phyloP scores from a whole-genome alignment of 2,329 filamentous ascomycete genomes.

The Pezicula neosporulosa region DNA sequence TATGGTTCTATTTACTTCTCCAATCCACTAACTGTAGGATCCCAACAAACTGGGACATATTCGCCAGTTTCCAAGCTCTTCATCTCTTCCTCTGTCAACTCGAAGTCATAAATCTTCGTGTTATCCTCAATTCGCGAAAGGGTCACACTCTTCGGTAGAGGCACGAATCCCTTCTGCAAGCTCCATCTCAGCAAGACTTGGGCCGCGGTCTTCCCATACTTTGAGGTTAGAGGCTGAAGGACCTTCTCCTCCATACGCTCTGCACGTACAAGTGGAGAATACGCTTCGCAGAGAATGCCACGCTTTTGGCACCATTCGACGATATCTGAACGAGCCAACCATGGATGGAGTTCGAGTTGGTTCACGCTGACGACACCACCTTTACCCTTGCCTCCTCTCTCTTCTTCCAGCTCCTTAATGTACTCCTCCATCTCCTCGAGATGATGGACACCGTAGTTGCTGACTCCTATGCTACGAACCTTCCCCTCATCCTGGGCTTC shows the following conservation, averaged over 20 bases:
- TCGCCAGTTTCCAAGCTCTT: conserved; percentile 44
- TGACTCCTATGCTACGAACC: conserved; percentile 59
- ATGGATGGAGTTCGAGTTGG: conserved; percentile 89
- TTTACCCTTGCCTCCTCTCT: conserved; percentile 58
- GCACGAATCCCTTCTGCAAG: conserved; percentile 73
- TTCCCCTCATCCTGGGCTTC: conserved; percentile 60
- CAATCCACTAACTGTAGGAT: conserved; percentile 46
- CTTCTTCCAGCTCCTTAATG: conserved; percentile 57
- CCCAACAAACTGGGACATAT: conserved; percentile 54
- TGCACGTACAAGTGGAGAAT: conserved; percentile 60
- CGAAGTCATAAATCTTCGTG: conserved; percentile 50
- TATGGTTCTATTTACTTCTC: conserved; percentile 29
- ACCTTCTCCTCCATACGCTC: conserved; percentile 67
- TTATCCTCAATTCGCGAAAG: conserved; percentile 66
- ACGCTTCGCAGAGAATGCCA: conserved; percentile 60
- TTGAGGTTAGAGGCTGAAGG: conserved; percentile 62
- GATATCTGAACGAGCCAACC: conserved; percentile 78
- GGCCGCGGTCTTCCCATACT: conserved; percentile 69
- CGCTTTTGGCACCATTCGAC: conserved; percentile 69
- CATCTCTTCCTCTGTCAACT: conserved; percentile 50
- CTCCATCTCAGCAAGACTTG: conserved; percentile 81
- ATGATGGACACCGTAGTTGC: conserved; percentile 63
- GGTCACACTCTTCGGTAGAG: conserved; percentile 71
- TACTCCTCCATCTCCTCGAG: conserved; percentile 56
- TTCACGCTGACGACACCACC: conserved; percentile 76